Evolutionary conservation across 257 asterid species (phyloP), one percentile per base, ranked within the genome.

Genomic region (Primulina huaijiensis): DNA sequence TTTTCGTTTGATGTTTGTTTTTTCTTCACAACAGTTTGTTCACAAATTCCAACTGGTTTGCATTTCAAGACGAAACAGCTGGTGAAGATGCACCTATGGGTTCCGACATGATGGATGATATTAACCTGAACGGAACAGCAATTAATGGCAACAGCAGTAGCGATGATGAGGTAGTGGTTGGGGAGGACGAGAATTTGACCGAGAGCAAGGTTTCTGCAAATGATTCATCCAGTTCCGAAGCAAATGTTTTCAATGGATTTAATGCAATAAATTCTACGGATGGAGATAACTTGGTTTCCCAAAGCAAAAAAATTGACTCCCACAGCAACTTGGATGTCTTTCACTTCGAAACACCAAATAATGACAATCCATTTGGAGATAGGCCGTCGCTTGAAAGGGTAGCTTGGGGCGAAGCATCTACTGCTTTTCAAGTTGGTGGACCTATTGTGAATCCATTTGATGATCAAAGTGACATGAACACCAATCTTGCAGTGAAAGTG

Each of bases 41-140:
- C 87, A 91, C 99, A 67, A 94, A 94, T 79, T 91, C 98, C 82
- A 91, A 94, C 84, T 94, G 99, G 99, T 94, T 94, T 85, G 97
- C 97, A 5, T 94, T 91, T 80, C 95, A 91, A 89, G 98, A 91
- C 27, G 97, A 88, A 62, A 77, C 81, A 75, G 66, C 40, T 69
- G 88, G 82, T 73, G 80, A 69, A 60, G 83, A 80, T 74, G 78
- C 79, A 62, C 75, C 90, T 23, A 76, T 76, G 67, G 88, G 75
- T 70, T 77, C 93, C 37, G 92, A 91, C 40, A 60, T 73, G 64
- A 82, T 84, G 79, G 92, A 86, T 12, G 86, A 85, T 76, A 80
- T 86, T 30, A 89, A 87, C 78, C 72, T 87, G 76, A 84, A 82
- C 37, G 87, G 87, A 65, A 68, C 80, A 37, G 80, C 92, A 21